Evolutionary conservation across 2,329 filamentous ascomycete genomes (phyloP).

Genomic region (Fusarium papillatum): DNA sequence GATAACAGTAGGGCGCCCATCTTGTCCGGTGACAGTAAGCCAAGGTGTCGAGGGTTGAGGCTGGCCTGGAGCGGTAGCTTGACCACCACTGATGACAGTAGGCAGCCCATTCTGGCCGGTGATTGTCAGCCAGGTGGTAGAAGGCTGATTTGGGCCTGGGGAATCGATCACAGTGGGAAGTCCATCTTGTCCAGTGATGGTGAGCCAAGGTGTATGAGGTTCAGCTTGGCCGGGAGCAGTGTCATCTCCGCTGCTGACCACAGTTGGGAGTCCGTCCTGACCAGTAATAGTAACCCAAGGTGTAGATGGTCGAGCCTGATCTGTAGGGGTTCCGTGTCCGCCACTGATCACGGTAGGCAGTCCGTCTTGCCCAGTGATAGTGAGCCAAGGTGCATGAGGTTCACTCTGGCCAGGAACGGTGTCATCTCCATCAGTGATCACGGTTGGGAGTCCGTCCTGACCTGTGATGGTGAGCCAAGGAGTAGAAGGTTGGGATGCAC

Average conservation of each 20-base stretch:
- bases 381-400: neutral
- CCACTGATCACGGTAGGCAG: slow-evolving; percentile 39
- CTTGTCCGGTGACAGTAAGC: neutral
- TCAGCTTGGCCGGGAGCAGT: neutral
- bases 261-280: neutral
- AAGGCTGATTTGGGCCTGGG: slow-evolving; percentile 11
- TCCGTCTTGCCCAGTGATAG: slow-evolving; percentile 7
- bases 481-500: slow-evolving; percentile 11
- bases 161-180: slow-evolving; percentile 1
- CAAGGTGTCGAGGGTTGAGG: slow-evolving; percentile 1
- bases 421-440: neutral
- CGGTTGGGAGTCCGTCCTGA: slow-evolving; percentile 19
- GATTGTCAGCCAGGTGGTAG: slow-evolving; percentile 31
- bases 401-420: neutral
- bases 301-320: slow-evolving; percentile 8
- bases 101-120: slow-evolving; percentile 39
- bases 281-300: neutral
- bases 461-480: neutral
- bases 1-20: neutral
- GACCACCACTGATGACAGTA: slow-evolving; percentile 36
- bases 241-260: neutral
- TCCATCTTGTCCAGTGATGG: neutral
- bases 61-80: slow-evolving; percentile 14
- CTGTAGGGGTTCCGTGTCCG: slow-evolving; percentile 10
- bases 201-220: neutral